These are phyloP conservation scores for Saccharomyces hybrid DNA, from an alignment of 1,139 yeast genomes.

Conservation along the genomic window DNA sequence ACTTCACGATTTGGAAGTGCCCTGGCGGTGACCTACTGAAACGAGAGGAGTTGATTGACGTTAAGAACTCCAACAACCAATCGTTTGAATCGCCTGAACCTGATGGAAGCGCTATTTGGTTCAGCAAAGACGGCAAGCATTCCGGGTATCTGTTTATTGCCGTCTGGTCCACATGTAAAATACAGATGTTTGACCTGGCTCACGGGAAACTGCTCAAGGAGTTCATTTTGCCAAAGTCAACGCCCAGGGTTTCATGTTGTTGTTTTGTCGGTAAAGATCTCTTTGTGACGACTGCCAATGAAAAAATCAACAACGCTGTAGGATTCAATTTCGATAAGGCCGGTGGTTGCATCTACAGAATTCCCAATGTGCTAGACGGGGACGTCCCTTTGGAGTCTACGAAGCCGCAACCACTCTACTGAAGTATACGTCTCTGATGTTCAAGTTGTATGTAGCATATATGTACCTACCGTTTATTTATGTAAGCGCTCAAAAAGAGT, in stretches of 20 bases:
- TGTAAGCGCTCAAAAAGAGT: no score
- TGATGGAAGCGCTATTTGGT: conserved; percentile 68
- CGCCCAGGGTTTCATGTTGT: conserved; percentile 56
- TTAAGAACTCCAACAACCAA: conserved; percentile 33
- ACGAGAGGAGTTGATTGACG: conserved; percentile 37
- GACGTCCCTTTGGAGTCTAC: neutral
- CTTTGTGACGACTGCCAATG: conserved; percentile 62
- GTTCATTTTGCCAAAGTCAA: conserved; percentile 55
- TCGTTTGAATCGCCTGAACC: conserved; percentile 50
- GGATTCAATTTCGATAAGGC: conserved; percentile 4
- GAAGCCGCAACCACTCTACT: neutral
- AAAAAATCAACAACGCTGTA: conserved; percentile 24
- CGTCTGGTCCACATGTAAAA: conserved; percentile 53
- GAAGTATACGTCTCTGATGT: neutral
- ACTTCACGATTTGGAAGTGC: conserved; percentile 51
- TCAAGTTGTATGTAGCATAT: neutral
- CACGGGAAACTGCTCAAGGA: conserved; percentile 47
- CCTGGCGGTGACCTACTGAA: conserved; percentile 33
- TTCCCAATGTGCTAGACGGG: conserved; percentile 4
- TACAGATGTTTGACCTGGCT: conserved; percentile 44
- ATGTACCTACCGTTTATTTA: neutral
- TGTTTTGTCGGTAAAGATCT: conserved; percentile 69
- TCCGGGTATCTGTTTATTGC: conserved; percentile 50
- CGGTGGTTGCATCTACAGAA: conserved; percentile 17
- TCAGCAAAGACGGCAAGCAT: conserved; percentile 35